These are phyloP conservation scores for Pelargonium cotyledonis DNA, from an alignment of 441 rosid genomes.

Conservation along the genomic window DNA sequence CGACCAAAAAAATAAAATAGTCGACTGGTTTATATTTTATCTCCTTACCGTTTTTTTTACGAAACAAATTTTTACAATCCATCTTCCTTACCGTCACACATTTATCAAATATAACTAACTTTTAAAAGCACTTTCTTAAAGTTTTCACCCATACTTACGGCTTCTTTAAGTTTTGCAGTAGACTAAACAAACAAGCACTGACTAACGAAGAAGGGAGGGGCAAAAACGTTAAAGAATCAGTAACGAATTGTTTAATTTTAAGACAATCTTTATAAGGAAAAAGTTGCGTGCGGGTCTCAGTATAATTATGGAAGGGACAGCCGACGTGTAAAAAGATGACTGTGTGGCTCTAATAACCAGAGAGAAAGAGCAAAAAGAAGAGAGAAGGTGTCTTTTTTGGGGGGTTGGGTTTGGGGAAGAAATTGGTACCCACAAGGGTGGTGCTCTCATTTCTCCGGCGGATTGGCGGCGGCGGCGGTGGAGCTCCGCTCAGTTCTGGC, in stretches of 20 bases:
- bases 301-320: constrained; percentile 20
- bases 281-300: constrained; percentile 39
- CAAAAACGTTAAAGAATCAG: not conserved
- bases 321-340: constrained; percentile 35
- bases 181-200: too few relatives aligned
- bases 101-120: too few relatives aligned
- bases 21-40: too few relatives aligned
- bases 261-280: not conserved
- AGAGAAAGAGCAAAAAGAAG: constrained; percentile 15
- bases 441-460: constrained; percentile 7
- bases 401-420: not conserved
- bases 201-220: not conserved
- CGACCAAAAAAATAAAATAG: too few relatives aligned
- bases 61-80: too few relatives aligned
- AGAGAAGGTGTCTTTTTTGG: not conserved
- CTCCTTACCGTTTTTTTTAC: too few relatives aligned
- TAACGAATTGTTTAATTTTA: not conserved
- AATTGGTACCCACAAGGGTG: not conserved
- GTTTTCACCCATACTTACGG: too few relatives aligned
- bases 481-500: not conserved
- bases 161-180: too few relatives aligned
- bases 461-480: not conserved
- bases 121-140: too few relatives aligned
- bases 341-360: constrained; percentile 20
- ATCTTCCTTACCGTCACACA: too few relatives aligned